Percentiles rank a stretch among this genome's conserved stretches.
These are phyloP conservation scores for Agastache rugosa DNA, from an alignment of 257 asterid genomes.

Conservation along the genomic window DNA sequence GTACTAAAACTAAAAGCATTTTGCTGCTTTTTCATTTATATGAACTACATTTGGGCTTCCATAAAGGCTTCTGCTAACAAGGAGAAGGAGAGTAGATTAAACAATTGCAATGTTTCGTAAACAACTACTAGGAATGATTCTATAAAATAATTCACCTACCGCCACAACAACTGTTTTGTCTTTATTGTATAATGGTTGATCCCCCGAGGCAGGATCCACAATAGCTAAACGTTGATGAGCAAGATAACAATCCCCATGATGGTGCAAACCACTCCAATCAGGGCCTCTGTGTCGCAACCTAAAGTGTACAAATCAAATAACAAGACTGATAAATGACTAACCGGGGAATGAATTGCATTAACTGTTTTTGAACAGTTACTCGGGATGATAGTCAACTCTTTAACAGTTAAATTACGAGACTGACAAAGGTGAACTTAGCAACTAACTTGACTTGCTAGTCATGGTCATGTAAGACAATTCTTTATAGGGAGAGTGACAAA, in stretches of 20 bases:
- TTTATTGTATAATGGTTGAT: slow-evolving; percentile 95
- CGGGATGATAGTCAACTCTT: neutral
- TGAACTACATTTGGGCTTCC: slow-evolving; percentile 14
- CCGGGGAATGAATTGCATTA: neutral
- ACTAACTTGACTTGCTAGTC: slow-evolving; percentile 4
- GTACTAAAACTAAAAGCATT: neutral
- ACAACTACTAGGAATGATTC: slow-evolving; percentile 19
- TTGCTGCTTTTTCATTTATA: slow-evolving; percentile 14
- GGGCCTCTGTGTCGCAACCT: slow-evolving; percentile 99
- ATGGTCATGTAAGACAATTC: neutral
- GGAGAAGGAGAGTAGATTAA: slow-evolving; percentile 8
- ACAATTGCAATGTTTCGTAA: neutral
- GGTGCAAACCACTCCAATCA: slow-evolving; percentile 97
- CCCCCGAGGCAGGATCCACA: slow-evolving; percentile 95
- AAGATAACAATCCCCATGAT: slow-evolving; percentile 81
- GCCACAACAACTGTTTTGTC: slow-evolving; percentile 94
- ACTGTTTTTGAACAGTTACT: neutral
- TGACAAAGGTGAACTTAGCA: slow-evolving; percentile 3
- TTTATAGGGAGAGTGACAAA: neutral
- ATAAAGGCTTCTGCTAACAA: neutral
- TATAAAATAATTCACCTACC: slow-evolving; percentile 51
- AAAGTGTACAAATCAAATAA: slow-evolving; percentile 37
- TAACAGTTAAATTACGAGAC: slow-evolving; percentile 6
- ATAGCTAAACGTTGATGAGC: slow-evolving; percentile 97
- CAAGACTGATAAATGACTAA: slow-evolving; percentile 16